A percentile compares a stretch with the other conserved stretches of the same genome.
Conservation (phyloP, 805 yeast genomes). For the Diddensiella transvaalensis region DNA sequence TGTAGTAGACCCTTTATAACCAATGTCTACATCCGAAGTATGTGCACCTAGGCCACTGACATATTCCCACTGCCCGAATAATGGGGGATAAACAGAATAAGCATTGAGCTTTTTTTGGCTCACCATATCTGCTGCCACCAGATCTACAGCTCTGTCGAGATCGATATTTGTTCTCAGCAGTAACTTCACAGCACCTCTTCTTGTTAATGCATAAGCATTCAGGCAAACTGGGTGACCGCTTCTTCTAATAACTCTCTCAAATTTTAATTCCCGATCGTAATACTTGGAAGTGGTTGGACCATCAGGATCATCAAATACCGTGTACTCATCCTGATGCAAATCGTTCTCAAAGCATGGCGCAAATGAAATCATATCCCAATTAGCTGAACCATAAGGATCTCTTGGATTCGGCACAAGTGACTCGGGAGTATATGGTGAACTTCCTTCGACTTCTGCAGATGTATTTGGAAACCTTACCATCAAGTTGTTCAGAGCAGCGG, state of each 20-base stretch:
- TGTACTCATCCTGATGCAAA: not conserved
- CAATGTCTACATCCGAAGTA: conserved; percentile 10
- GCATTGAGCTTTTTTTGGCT: conserved; percentile 1
- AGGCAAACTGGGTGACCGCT: conserved; percentile 12
- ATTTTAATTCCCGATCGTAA: conserved; percentile 6
- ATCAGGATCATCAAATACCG: conserved; percentile 9
- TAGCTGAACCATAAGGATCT: conserved; percentile 12
- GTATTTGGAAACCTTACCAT: conserved; percentile 2
- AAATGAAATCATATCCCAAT: conserved; percentile 15
- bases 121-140: conserved; percentile 7
- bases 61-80: conserved; percentile 17
- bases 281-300: conserved; percentile 3
- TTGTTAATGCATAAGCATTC: conserved; percentile 14
- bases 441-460: not conserved
- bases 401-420: conserved; percentile 5
- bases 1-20: not conserved
- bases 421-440: not conserved
- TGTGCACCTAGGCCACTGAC: conserved; percentile 12
- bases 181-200: conserved; percentile 15
- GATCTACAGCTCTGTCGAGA: conserved; percentile 14
- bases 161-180: conserved; percentile 14
- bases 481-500: conserved; percentile 12
- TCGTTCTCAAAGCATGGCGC: conserved; percentile 11
- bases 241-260: conserved; percentile 10
- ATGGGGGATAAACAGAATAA: conserved; percentile 12